Evolutionary conservation across 2,329 filamentous ascomycete genomes (phyloP).

Genomic region (Ophiocordyceps camponoti-saundersi): DNA sequence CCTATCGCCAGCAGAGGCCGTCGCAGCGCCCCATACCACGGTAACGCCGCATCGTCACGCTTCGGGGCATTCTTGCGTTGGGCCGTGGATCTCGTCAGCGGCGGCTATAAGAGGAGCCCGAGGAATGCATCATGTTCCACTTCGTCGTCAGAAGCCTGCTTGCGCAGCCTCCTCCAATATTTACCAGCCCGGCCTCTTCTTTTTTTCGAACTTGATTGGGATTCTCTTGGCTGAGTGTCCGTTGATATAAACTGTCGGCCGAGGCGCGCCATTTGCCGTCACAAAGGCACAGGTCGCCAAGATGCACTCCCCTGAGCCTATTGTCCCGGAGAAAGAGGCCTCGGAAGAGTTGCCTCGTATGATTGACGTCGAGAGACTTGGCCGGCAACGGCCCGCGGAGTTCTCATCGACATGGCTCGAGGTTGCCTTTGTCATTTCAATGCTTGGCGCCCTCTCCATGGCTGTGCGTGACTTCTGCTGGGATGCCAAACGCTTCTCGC

Average conservation of each 20-base stretch:
- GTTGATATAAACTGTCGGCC: constrained; percentile 2
- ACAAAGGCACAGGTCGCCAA: constrained; percentile 2
- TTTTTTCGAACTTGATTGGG: too few relatives aligned
- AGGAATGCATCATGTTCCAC: constrained; percentile 2
- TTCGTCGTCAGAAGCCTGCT: background rate
- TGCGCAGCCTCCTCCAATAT: background rate
- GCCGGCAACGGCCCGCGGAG: constrained; percentile 36
- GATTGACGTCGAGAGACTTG: constrained; percentile 33
- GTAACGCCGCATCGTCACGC: background rate
- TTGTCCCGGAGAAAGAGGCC: constrained; percentile 3
- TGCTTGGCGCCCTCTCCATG: constrained; percentile 41
- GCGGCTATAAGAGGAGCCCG: constrained; percentile 1
- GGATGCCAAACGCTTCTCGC: background rate
- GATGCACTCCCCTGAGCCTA: constrained; percentile 1
- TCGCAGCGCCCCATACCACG: too few relatives aligned
- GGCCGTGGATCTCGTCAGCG: background rate
- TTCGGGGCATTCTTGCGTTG: constrained; percentile 1
- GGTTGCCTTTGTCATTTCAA: constrained; percentile 39
- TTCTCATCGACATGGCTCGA: constrained; percentile 37
- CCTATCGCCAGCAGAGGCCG: too few relatives aligned
- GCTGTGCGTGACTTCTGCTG: constrained; percentile 29
- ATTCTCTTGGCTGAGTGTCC: background rate
- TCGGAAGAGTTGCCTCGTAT: constrained; percentile 4
- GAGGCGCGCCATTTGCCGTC: background rate
- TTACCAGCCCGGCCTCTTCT: background rate